These are phyloP conservation scores for Carex parvula DNA, from an alignment of 176 grass and related monocot species.

Conservation along the genomic window DNA sequence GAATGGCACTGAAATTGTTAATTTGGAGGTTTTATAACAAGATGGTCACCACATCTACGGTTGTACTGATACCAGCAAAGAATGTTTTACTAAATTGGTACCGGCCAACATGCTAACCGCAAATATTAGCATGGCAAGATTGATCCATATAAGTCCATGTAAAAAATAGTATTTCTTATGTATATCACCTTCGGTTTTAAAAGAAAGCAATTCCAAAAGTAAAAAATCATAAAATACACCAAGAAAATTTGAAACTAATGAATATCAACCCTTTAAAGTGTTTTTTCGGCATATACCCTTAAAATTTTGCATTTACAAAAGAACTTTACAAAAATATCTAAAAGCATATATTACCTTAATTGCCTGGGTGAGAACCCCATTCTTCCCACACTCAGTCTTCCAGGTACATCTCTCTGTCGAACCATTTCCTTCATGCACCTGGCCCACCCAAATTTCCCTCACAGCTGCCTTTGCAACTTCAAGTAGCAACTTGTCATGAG, in stretches of 20 bases:
- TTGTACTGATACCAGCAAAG: not conserved
- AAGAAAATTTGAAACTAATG: not conserved
- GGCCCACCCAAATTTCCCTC: conserved; percentile 43
- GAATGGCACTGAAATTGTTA: conserved; percentile 28
- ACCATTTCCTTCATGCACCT: conserved; percentile 13
- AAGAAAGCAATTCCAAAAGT: conserved; percentile 7
- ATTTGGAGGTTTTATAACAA: not conserved
- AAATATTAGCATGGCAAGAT: not conserved
- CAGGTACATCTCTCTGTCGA: conserved; percentile 28
- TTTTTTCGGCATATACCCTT: not conserved
- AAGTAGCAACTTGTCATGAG: conserved; percentile 81
- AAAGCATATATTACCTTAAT: conserved; percentile 52
- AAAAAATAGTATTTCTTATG: not conserved
- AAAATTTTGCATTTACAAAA: not conserved
- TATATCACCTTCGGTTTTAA: not conserved
- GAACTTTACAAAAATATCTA: not conserved
- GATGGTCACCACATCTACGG: not conserved
- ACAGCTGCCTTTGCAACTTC: conserved; percentile 58
- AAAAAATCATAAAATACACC: not conserved
- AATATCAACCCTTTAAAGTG: not conserved
- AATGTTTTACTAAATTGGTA: not conserved
- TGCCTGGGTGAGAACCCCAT: conserved; percentile 57
- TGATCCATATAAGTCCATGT: not conserved
- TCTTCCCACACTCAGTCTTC: conserved; percentile 58
- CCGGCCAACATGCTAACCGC: not conserved